Conservation (phyloP, 176 grass and related monocot species). For the Themeda triandra region DNA sequence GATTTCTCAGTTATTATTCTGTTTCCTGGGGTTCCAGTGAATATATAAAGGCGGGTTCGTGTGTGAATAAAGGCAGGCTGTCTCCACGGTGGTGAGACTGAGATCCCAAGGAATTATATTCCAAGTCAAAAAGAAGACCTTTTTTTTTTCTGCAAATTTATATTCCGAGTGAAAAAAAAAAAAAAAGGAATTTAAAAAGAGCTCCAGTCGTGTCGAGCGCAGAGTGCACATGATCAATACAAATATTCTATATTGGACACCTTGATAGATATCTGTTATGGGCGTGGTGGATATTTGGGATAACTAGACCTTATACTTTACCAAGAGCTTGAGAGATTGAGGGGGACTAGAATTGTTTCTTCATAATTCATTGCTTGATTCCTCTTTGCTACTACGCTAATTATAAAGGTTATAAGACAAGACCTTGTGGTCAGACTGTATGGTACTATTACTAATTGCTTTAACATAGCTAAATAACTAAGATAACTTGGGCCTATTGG, state of each 20-base stretch:
- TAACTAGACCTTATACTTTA: no score
- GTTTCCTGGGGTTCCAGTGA: not conserved
- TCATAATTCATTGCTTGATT: no score
- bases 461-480: no score
- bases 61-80: conserved; percentile 10
- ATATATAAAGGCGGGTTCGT: no score
- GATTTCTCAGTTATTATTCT: not conserved
- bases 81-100: not conserved
- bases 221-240: not conserved
- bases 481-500: no score
- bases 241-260: not conserved
- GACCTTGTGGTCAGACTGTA: no score
- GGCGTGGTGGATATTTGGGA: no score
- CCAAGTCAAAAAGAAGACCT: not conserved
- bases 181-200: not conserved
- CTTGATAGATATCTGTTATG: not conserved
- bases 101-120: conserved; percentile 23
- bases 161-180: not conserved
- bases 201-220: not conserved
- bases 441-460: no score
- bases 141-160: not conserved
- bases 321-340: no score
- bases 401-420: no score
- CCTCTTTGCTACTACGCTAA: no score
- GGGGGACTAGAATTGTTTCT: no score